Conservation (phyloP, 768 basidiomycete species). For the Butyriboletus loyo region DNA sequence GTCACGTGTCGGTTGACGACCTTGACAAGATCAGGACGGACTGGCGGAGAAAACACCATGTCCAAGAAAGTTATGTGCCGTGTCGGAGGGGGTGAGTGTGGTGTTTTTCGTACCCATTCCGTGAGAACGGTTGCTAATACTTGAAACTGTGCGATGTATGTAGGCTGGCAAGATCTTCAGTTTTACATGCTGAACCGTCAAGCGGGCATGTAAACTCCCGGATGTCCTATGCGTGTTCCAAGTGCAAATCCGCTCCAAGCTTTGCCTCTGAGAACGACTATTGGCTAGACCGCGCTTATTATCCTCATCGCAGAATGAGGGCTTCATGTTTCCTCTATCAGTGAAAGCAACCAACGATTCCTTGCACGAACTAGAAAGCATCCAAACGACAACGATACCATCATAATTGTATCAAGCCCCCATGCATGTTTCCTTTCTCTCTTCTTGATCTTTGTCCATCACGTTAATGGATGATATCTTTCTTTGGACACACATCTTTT, state of each 20-base stretch:
- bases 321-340: constrained; percentile 7
- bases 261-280: background rate
- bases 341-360: constrained; percentile 17
- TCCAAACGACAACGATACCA: constrained; percentile 26
- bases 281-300: background rate
- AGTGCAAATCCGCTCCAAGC: background rate
- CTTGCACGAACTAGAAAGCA: constrained; percentile 29
- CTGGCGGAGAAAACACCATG: constrained; percentile 39
- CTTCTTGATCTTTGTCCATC: constrained; percentile 3
- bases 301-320: background rate
- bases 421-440: constrained; percentile 14
- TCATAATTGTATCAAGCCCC: constrained; percentile 23
- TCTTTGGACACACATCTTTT: constrained; percentile 1
- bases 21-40: constrained; percentile 55
- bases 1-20: constrained; percentile 81
- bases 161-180: constrained; percentile 80
- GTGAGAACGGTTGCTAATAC: constrained; percentile 1
- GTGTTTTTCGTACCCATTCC: background rate
- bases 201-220: constrained; percentile 49
- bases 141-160: background rate
- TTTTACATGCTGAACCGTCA: constrained; percentile 76
- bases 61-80: constrained; percentile 90
- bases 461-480: background rate
- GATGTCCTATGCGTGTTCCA: background rate
- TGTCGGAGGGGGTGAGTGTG: constrained; percentile 72